Evolutionary conservation across 2,329 filamentous ascomycete species (phyloP).

Genomic region (Stachybotrys elegans): DNA sequence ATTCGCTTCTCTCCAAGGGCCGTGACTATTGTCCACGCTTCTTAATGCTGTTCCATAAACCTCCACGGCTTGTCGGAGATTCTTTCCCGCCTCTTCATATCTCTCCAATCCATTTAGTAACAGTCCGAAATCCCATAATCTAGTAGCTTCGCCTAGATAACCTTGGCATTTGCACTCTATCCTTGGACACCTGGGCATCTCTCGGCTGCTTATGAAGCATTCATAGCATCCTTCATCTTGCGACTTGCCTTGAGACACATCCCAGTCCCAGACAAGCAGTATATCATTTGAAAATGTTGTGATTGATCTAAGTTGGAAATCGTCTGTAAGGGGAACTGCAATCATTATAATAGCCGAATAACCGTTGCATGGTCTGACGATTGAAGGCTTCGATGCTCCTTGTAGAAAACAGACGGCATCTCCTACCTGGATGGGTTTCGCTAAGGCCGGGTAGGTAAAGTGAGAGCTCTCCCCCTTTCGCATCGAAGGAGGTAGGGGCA

Average conservation of each 20-base stretch:
- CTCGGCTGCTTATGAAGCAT: neutral
- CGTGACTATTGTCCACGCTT: neutral
- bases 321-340: neutral
- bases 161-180: neutral
- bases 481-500: neutral
- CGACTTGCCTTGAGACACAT: neutral
- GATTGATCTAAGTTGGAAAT: neutral
- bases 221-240: neutral
- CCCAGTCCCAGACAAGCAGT: conserved; percentile 3
- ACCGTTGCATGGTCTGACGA: neutral
- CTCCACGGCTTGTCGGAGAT: neutral
- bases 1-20: neutral
- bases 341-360: conserved; percentile 1
- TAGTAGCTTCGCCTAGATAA: neutral
- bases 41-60: neutral
- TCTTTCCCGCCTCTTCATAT: neutral
- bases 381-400: conserved; percentile 3
- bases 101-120: neutral
- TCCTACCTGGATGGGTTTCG: neutral
- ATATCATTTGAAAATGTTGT: neutral
- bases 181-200: neutral
- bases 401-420: conserved; percentile 4
- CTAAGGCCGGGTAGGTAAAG: conserved; percentile 2
- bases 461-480: neutral
- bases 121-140: neutral